phyloP scores from a whole-genome alignment of 2,329 filamentous ascomycete species.

The Rhexocercosporidium sp. region DNA sequence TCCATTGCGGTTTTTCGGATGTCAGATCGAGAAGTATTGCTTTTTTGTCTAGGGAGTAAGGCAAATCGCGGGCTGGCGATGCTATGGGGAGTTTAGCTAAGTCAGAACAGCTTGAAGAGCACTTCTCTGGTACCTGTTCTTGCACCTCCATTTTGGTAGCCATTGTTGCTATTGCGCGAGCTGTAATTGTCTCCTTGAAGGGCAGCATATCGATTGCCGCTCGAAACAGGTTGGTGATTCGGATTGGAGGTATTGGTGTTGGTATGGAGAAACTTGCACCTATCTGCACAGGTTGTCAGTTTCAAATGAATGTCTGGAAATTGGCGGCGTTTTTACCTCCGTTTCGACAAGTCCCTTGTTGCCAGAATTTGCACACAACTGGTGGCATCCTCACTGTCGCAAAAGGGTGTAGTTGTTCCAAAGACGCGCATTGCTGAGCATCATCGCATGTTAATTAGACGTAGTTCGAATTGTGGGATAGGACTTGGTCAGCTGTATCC shows the following conservation, averaged over 20 bases:
- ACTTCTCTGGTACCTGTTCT: conserved; percentile 13
- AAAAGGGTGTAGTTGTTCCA: not conserved
- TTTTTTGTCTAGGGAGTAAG: conserved; percentile 45
- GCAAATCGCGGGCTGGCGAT: conserved; percentile 18
- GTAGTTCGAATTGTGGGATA: not conserved
- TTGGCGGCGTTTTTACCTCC: conserved; percentile 33
- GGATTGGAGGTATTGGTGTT: conserved; percentile 43
- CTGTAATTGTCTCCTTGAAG: conserved; percentile 32
- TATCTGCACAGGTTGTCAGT: conserved; percentile 48
- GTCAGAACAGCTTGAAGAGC: conserved; percentile 3
- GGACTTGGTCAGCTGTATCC: not conserved
- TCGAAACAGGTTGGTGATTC: conserved; percentile 40
- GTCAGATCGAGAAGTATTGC: conserved; percentile 70
- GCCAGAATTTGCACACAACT: conserved; percentile 63
- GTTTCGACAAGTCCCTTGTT: conserved; percentile 66
- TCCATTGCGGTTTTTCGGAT: conserved; percentile 78
- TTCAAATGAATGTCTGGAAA: conserved; percentile 4
- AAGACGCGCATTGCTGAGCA: conserved; percentile 10
- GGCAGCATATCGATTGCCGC: conserved; percentile 43
- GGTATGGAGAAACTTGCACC: conserved; percentile 65
- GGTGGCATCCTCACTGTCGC: conserved; percentile 16
- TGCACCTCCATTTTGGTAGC: conserved; percentile 30
- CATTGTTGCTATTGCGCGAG: conserved; percentile 24
- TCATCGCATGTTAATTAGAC: not conserved
- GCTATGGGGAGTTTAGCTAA: conserved; percentile 16